A percentile compares a stretch with the other conserved stretches of the same genome.
Conservation (phyloP, 495 filamentous ascomycete species). For the Daldinia grandis region DNA sequence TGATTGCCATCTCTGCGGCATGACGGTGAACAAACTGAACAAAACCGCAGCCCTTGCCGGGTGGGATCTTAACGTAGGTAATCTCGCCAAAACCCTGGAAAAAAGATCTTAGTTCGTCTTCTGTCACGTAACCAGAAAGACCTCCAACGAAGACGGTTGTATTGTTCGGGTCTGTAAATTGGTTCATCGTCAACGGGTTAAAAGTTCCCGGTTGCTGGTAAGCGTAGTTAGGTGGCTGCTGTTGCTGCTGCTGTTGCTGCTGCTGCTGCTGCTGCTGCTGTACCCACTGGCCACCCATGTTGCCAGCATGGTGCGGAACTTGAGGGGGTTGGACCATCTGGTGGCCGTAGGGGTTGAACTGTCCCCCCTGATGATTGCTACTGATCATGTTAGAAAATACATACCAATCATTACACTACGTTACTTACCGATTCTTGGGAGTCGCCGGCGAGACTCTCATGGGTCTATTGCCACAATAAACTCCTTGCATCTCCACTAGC, state of each 20-base stretch:
- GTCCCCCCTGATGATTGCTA: constrained; percentile 42
- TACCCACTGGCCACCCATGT: constrained; percentile 51
- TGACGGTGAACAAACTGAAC: constrained; percentile 99
- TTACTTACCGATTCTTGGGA: constrained; percentile 75
- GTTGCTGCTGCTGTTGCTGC: constrained; percentile 48
- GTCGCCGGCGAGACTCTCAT: constrained; percentile 99
- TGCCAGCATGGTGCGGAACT: constrained; percentile 45
- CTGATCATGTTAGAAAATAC: constrained; percentile 19
- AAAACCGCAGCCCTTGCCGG: constrained; percentile 98
- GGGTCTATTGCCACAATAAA: constrained; percentile 97
- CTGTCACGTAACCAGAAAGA: constrained; percentile 96
- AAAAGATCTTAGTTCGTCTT: constrained; percentile 98
- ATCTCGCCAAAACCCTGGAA: constrained; percentile 99
- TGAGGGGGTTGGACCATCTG: constrained; percentile 52
- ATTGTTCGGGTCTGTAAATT: constrained; percentile 99
- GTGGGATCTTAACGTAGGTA: constrained; percentile 99
- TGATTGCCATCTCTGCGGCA: constrained; percentile 99
- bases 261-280: constrained; percentile 49
- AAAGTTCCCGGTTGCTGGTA: constrained; percentile 46
- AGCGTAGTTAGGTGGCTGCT: constrained; percentile 65
- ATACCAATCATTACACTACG: not conserved
- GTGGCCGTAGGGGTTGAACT: constrained; percentile 55
- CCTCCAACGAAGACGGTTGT: constrained; percentile 99
- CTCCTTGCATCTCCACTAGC: constrained; percentile 96
- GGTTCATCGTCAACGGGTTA: constrained; percentile 83